Conservation (phyloP, 2,329 filamentous ascomycete genomes). For the Colletotrichum viniferum region DNA sequence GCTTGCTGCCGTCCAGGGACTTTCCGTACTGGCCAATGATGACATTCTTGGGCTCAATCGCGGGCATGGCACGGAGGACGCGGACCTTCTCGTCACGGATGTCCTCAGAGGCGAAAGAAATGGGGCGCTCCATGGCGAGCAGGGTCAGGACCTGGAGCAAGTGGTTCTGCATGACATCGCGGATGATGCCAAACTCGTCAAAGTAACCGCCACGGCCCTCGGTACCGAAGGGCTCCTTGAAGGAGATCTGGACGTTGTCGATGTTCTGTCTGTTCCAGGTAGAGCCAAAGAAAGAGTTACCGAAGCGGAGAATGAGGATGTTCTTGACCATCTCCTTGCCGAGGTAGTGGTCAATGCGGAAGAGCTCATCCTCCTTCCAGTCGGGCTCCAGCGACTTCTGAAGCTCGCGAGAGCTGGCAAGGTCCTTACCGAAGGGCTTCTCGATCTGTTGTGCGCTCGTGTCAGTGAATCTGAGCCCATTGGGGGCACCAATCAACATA, state of each 20-base stretch:
- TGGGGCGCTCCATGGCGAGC: conserved; percentile 96
- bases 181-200: conserved; percentile 98
- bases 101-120: conserved; percentile 97
- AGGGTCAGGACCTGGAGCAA: conserved; percentile 94
- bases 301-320: conserved; percentile 95
- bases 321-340: conserved; percentile 99
- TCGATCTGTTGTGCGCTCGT: conserved; percentile 69
- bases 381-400: conserved; percentile 95
- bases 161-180: conserved; percentile 99
- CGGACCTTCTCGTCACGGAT: conserved; percentile 99
- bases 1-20: conserved; percentile 94
- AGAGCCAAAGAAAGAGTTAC: conserved; percentile 97
- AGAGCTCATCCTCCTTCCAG: conserved; percentile 98
- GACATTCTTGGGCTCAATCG: conserved; percentile 98
- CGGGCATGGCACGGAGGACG: conserved; percentile 89
- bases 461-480: neutral
- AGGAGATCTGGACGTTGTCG: conserved; percentile 98
- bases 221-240: conserved; percentile 99
- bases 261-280: conserved; percentile 99
- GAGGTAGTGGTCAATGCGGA: conserved; percentile 98
- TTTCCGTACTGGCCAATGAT: conserved; percentile 99
- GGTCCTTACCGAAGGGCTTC: conserved; percentile 98
- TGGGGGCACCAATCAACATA: conserved; percentile 48
- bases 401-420: conserved; percentile 90
- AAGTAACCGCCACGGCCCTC: conserved; percentile 98